Evolutionary conservation across 2,329 filamentous ascomycete genomes (phyloP).

Genomic region (Colletotrichum sp.): DNA sequence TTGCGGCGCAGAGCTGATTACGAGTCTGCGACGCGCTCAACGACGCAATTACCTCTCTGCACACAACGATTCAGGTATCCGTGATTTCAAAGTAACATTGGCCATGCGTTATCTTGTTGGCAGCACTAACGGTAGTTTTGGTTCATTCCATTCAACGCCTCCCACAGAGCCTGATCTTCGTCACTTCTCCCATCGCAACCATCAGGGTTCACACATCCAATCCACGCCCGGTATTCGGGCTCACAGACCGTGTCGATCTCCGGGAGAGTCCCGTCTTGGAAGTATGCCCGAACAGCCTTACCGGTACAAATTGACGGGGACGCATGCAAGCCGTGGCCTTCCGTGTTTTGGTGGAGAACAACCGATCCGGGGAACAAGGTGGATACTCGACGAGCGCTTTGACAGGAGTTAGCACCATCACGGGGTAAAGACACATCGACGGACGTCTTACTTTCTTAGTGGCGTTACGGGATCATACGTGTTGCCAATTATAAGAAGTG

Average conservation of each 20-base stretch:
- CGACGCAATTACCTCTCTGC: background rate
- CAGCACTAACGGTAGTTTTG: background rate
- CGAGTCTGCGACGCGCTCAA: accelerated
- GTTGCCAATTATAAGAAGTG: constrained; percentile 35
- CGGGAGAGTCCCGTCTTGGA: background rate
- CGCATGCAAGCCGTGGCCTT: background rate
- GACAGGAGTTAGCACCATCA: background rate
- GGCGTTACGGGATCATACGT: constrained; percentile 27
- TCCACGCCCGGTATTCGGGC: background rate
- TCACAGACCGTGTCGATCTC: background rate
- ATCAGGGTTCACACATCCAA: background rate
- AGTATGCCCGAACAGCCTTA: background rate
- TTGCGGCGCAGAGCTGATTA: background rate
- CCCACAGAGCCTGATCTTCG: background rate
- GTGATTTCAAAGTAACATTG: background rate
- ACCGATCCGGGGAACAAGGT: background rate
- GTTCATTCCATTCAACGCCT: background rate
- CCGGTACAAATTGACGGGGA: background rate
- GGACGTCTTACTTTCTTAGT: background rate
- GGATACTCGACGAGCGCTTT: background rate
- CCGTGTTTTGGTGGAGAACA: background rate
- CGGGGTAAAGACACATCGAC: background rate
- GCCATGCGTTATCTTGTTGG: background rate
- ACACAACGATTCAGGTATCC: background rate
- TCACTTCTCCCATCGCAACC: background rate